These are phyloP conservation scores for Nemania diffusa DNA, from an alignment of 2,329 filamentous ascomycete genomes.

Conservation along the genomic window DNA sequence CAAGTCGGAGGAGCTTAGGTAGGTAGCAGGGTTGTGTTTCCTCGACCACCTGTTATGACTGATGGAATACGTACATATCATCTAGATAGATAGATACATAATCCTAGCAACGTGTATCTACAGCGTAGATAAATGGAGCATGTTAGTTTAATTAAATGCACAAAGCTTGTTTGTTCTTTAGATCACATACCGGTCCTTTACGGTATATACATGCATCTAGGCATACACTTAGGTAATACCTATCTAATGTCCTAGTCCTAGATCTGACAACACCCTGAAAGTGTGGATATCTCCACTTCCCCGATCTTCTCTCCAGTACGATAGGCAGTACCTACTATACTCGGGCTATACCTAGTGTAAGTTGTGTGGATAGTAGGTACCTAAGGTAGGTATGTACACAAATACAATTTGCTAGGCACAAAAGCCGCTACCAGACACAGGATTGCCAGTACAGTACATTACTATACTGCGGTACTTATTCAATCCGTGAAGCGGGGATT, in stretches of 20 bases:
- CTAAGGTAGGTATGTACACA: not conserved
- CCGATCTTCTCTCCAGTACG: not conserved
- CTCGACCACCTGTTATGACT: not conserved
- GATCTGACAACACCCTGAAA: not conserved
- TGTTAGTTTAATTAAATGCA: not conserved
- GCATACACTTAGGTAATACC: not conserved
- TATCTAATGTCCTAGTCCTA: too few relatives aligned
- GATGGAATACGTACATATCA: too few relatives aligned
- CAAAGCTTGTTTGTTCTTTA: not conserved
- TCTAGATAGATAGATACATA: too few relatives aligned
- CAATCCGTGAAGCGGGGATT: conserved; percentile 13
- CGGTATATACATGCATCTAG: not conserved
- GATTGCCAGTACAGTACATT: not conserved
- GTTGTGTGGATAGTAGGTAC: not conserved
- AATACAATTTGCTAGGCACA: not conserved
- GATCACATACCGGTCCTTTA: not conserved
- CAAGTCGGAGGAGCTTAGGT: not conserved
- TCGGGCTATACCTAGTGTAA: too few relatives aligned
- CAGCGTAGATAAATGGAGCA: too few relatives aligned
- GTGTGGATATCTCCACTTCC: conserved; percentile 14
- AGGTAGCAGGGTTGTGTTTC: not conserved
- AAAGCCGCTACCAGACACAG: not conserved
- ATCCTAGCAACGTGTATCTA: too few relatives aligned
- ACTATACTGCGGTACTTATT: conserved; percentile 4
- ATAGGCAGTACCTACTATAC: not conserved